A percentile compares a stretch with the other conserved stretches of the same genome.
phyloP scores from a whole-genome alignment of 805 yeast genomes.

The Tetrapisispora pingtungensis region DNA sequence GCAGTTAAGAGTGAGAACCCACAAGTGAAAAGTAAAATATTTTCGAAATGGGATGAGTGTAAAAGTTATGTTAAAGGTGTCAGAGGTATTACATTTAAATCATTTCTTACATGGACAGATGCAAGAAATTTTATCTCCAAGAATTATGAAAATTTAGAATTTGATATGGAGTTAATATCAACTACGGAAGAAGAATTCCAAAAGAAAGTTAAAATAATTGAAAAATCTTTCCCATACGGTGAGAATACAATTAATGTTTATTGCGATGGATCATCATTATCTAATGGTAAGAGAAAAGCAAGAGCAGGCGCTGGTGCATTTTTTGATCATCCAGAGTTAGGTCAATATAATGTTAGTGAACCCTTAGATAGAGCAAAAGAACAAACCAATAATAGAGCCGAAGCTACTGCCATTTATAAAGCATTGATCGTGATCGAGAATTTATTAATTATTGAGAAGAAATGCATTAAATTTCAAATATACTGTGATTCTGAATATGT shows the following conservation, averaged over 20 bases:
- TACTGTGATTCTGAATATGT: slow-evolving; percentile 66
- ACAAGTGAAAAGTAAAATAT: slow-evolving; percentile 20
- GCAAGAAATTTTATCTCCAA: slow-evolving; percentile 28
- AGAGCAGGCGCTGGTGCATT: slow-evolving; percentile 64
- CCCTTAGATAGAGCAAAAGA: slow-evolving; percentile 34
- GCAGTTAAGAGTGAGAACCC: slow-evolving; percentile 28
- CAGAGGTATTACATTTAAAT: slow-evolving; percentile 36
- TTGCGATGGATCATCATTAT: slow-evolving; percentile 71
- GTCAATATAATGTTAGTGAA: slow-evolving; percentile 37
- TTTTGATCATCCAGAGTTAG: slow-evolving; percentile 43
- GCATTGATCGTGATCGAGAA: slow-evolving; percentile 41
- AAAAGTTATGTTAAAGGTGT: slow-evolving; percentile 21
- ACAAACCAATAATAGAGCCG: slow-evolving; percentile 78
- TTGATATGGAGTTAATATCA: slow-evolving; percentile 18
- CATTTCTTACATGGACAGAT: slow-evolving; percentile 28
- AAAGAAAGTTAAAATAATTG: not conserved
- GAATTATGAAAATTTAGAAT: not conserved
- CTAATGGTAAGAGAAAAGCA: slow-evolving; percentile 39
- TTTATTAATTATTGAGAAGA: slow-evolving; percentile 10
- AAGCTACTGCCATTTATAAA: slow-evolving; percentile 52
- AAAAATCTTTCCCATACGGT: not conserved
- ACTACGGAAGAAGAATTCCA: slow-evolving; percentile 9
- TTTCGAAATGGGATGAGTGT: slow-evolving; percentile 28
- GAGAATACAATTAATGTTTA: slow-evolving; percentile 31
- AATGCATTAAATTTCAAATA: slow-evolving; percentile 32